A percentile compares a stretch with the other conserved stretches of the same genome.
phyloP scores from a whole-genome alignment of 306 rosid species.

The Gleditsia sinensis region DNA sequence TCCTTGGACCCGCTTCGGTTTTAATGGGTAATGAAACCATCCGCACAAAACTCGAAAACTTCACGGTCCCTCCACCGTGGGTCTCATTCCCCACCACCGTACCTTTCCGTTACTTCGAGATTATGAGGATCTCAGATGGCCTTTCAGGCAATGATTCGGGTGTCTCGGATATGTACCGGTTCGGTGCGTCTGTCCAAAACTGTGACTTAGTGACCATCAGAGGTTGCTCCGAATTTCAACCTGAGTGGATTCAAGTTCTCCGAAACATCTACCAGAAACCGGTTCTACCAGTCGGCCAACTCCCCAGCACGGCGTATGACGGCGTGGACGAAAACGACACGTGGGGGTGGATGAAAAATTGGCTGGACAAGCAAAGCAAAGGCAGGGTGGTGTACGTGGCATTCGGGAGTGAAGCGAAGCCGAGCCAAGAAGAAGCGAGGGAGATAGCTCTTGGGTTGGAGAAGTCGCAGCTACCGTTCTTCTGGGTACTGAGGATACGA shows the following conservation, averaged over 20 bases:
- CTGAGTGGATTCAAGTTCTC: slow-evolving; percentile 9
- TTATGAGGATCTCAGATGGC: not conserved
- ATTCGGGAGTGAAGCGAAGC: not conserved
- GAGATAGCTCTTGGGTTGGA: not conserved
- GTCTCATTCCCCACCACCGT: slow-evolving; percentile 17
- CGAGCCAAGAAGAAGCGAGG: not conserved
- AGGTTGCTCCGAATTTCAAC: not conserved
- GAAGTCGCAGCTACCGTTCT: not conserved
- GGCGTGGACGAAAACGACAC: not conserved
- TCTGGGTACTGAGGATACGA: not conserved
- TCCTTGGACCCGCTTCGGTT: not conserved
- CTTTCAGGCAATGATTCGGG: not conserved
- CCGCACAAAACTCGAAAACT: slow-evolving; percentile 32
- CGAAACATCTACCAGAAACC: not conserved
- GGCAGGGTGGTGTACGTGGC: not conserved
- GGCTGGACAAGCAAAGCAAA: not conserved
- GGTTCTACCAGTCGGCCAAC: not conserved
- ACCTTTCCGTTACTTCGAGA: slow-evolving; percentile 15
- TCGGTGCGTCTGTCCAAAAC: not conserved
- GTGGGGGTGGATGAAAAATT: not conserved
- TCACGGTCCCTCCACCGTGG: slow-evolving; percentile 20
- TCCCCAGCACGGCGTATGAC: not conserved
- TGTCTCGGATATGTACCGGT: not conserved
- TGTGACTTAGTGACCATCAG: not conserved
- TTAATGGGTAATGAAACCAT: not conserved